Base-by-base conservation (phyloP, 306 rosid species). In the Ammopiptanthus mongolicus region DNA sequence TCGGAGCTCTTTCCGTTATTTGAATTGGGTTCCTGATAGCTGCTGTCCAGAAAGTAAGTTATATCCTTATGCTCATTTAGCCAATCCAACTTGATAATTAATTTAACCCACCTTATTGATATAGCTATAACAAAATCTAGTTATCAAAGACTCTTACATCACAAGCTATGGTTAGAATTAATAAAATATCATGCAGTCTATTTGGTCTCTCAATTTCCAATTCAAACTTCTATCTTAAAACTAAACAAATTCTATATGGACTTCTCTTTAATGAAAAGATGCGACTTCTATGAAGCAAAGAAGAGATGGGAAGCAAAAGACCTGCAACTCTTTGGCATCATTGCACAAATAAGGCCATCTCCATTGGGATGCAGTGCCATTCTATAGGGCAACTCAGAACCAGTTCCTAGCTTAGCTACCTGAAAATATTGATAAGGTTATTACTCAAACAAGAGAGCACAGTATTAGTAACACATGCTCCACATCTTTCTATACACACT, bases 341-440 rank as follows among this genome's bases (percentile, higher is more conserved):
- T 41, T 41, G 97, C 79, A 75, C 98, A 91, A 82, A 95, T 64
- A 48, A 95, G 80, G 55, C 98, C 97, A 63, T 89, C 91, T 28
- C 95, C 91, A 2, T 77, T 71, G 6, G 93, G 95, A 52, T 91
- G 91, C 71, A 87, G 78, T 42, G 96, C 87, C 97, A 91, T 95
- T 83, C 97, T 87, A 39, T 95, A 95, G 5, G 98, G 98, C 82
- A 87, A 81, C 78, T 90, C 90, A 13, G 98, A 86, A 56, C 48
- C 84, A 59, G 91, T 88, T 67, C 76, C 83, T 63, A 86, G 82
- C 78, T 53, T 83, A 47, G 69, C 82, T 78, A 91, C 97, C 98
- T 95, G 88, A 59, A 85, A 80, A 70, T 33, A 71, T 31, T 64
- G 23, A 78, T 15, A 37, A 72, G 37, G 58, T 61, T 66, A 68